phyloP scores from a whole-genome alignment of 345 rosid genomes.

The Eucalyptus pumila region DNA sequence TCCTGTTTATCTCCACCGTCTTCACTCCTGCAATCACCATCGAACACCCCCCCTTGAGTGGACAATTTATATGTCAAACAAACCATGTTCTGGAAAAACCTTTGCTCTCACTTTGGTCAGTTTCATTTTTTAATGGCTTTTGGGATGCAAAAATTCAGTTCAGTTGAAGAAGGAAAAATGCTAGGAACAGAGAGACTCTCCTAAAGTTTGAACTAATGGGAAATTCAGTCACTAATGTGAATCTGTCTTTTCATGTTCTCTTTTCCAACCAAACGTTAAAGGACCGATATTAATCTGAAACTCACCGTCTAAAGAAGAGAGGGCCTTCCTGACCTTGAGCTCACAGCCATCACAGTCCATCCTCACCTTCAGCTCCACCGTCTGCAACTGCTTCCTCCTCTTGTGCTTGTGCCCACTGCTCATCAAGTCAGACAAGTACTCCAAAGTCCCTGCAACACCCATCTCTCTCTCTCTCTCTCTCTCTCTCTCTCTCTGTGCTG shows the following conservation, averaged over 20 bases:
- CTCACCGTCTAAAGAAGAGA: constrained; percentile 74
- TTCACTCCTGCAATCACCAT: constrained; percentile 50
- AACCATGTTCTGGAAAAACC: not conserved
- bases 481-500: not conserved
- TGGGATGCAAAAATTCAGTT: not conserved
- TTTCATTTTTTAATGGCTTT: not conserved
- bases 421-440: constrained; percentile 68
- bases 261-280: not conserved
- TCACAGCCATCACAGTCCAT: constrained; percentile 99
- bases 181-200: not conserved
- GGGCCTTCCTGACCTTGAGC: constrained; percentile 80
- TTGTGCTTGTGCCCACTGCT: constrained; percentile 42
- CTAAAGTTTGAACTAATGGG: not conserved
- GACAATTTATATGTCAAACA: not conserved
- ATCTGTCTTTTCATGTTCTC: not conserved
- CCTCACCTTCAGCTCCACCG: constrained; percentile 85
- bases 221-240: not conserved
- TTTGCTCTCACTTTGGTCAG: not conserved
- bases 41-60: not conserved
- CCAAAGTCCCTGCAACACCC: constrained; percentile 88
- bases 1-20: constrained; percentile 75
- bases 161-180: not conserved
- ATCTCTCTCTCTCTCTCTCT: constrained; percentile 11
- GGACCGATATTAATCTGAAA: not conserved
- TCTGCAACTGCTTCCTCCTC: constrained; percentile 58